Evolutionary conservation across 495 filamentous ascomycete genomes (phyloP).

Genomic region (Amorphotheca resinae): DNA sequence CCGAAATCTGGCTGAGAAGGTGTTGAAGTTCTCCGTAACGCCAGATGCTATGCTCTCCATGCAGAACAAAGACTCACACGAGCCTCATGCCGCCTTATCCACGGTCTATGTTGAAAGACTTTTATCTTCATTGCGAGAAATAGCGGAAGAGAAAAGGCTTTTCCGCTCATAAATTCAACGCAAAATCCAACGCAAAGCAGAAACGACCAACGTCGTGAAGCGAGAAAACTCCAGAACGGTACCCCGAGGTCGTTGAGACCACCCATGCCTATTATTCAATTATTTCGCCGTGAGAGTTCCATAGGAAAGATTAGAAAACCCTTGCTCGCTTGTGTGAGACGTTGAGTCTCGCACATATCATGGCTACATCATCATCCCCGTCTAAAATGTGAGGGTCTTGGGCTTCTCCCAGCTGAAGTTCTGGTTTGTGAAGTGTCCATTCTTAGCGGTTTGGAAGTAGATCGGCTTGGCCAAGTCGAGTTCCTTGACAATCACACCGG

Average conservation of each 20-base stretch:
- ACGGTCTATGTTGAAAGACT: constrained; percentile 27
- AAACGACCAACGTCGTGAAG: constrained; percentile 1
- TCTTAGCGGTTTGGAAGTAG: constrained; percentile 97
- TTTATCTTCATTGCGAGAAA: constrained; percentile 16
- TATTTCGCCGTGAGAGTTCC: constrained; percentile 23
- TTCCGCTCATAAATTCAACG: too few species aligned
- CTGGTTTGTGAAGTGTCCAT: constrained; percentile 99
- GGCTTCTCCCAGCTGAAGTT: constrained; percentile 96
- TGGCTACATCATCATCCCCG: constrained; percentile 20
- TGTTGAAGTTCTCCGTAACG: constrained; percentile 25
- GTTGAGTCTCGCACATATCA: constrained; percentile 32
- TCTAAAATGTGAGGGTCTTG: constrained; percentile 81
- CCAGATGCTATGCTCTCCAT: constrained; percentile 22
- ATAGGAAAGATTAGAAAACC: constrained; percentile 19
- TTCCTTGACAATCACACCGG: constrained; percentile 97
- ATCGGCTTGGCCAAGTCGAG: constrained; percentile 90
- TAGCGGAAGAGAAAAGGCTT: constrained; percentile 10
- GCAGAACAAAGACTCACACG: constrained; percentile 8
- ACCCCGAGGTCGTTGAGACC: constrained; percentile 22
- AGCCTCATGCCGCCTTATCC: constrained; percentile 19
- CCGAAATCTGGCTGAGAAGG: constrained; percentile 17
- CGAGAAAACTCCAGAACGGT: constrained; percentile 12
- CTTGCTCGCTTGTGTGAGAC: constrained; percentile 24
- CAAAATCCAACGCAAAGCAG: background rate
- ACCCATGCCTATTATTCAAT: constrained; percentile 19